Base-by-base conservation (phyloP, 306 rosid species). In the Quercus rubra region DNA sequence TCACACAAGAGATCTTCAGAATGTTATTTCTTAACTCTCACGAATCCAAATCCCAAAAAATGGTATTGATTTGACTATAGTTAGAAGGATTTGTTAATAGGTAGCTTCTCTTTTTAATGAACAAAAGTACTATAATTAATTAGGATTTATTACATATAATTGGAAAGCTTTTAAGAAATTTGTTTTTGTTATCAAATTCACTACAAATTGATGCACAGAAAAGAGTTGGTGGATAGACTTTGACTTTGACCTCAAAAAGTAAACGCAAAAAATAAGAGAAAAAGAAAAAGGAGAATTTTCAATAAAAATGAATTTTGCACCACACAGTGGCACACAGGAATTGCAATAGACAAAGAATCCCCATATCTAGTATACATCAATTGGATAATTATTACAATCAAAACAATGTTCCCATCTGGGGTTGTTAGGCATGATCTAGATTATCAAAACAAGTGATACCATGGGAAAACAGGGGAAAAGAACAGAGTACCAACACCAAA, bases 391-490 rank as follows among this genome's bases (percentile, higher is more conserved):
- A 38, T 38, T 38, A 38, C 11, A 38, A 7, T 38, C 46, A 38
- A 38, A 38, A 38, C 11, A 38, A 38, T 7, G 46, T 54, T 54
- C 74, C 12, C 66, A 30, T 77, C 30, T 66, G 6, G 41, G 27
- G 1, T 20, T 33, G 27, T 61, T 58, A 33, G 70, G 51, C 33
- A 21, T 20, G 25, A 56, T 74, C 27, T 74, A 28, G n/a, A 55
- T 31, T 27, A 17, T 28, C 1, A 28, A 73, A 58, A 20, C 9
- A 56, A 38, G 4, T n/a, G 33, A 4, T 18, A 66, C 1, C 2
- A 20, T 58, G 14, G 38, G 55, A 71, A 35, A 61, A 79, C 83
- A 75, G 77, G 77, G 74, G 70, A 55, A 30, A 71, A 15, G 30
- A 79, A 68, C 77, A 79, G 77, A 59, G 73, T 27, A 27, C 30